These are phyloP conservation scores for Neofusicoccum laricinum DNA, from an alignment of 2,329 filamentous ascomycete species.

Conservation along the genomic window DNA sequence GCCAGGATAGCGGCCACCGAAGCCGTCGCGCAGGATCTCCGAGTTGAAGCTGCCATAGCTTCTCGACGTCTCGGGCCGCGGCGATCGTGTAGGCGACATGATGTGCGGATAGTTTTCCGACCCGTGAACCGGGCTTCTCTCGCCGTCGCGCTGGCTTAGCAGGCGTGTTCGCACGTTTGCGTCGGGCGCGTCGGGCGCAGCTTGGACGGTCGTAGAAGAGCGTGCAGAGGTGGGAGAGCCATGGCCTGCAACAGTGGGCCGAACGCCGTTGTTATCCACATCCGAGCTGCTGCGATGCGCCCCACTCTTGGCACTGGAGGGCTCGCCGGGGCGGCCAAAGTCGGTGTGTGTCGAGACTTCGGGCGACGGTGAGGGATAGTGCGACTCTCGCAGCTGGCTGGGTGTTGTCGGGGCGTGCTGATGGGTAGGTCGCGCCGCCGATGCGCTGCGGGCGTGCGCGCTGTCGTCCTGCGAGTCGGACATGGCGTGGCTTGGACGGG, in stretches of 20 bases:
- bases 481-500: constrained; percentile 21
- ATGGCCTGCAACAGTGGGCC: constrained; percentile 27
- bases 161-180: constrained; percentile 37
- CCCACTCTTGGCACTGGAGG: constrained; percentile 17
- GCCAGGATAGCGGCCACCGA: constrained; percentile 34
- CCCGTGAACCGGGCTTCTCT: constrained; percentile 30
- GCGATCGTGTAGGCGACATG: constrained; percentile 72
- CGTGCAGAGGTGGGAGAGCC: constrained; percentile 29
- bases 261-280: constrained; percentile 18
- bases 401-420: constrained; percentile 36
- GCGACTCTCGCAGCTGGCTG: constrained; percentile 41
- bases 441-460: constrained; percentile 26
- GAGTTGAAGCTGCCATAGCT: constrained; percentile 52
- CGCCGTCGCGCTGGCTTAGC: constrained; percentile 36
- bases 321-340: constrained; percentile 20
- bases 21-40: constrained; percentile 23
- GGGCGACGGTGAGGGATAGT: constrained; percentile 41
- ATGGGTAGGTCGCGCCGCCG: constrained; percentile 27
- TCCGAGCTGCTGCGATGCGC: background rate
- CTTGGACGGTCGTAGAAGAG: constrained; percentile 22
- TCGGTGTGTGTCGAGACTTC: constrained; percentile 34
- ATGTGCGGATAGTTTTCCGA: constrained; percentile 48
- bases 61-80: constrained; percentile 55
- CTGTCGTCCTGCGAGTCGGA: background rate
- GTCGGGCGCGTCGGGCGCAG: constrained; percentile 27